Base-by-base conservation (phyloP, 768 basidiomycete genomes). In the Phylloporus sp. region DNA sequence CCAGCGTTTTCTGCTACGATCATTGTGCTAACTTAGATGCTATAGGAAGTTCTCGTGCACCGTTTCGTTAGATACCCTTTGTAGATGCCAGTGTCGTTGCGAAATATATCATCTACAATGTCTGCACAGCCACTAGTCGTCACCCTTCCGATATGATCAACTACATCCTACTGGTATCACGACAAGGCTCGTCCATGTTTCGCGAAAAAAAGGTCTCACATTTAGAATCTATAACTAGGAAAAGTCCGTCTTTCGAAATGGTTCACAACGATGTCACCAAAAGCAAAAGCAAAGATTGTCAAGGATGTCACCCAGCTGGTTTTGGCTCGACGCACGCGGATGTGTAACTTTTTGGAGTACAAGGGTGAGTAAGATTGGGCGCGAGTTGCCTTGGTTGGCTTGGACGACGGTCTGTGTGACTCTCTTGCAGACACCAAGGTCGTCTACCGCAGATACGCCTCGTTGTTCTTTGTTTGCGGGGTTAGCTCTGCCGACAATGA, bases 281-380 rank as follows among this genome's bases (percentile, higher is more conserved):
- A 93, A 70, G 74, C 75, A 31, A 95, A 92, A 70, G 78, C 80
- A 49, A 95, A 94, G 80, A 93, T 95, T 64, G 85, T 97, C 57
- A 94, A 92, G 72, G 95, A 98, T 65, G 88, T 97, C 27, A 95
- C 93, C 2, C 91, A 94, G 70, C 80, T 97, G 31, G 93, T 97
- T 27, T 76, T 95, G 40, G 89, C 86, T 46, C 80, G 95, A 45
- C 79, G 89, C 52, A 90, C 89, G 45, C 78, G 88, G 49, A 95
- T 93, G 91, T 97, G 93, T 67, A 98, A 97, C 71, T 88, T 98
- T 63, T 71, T 97, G 35, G 95, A 98, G 67, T 97, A 97, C 76
- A 97, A 95, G 75, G 95, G 95, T 87, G 53, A 59, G 80, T 53
- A 1, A 11, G 31, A 2, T 45, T 24, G 29, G 15, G 12, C 22